A percentile compares a stretch with the other conserved stretches of the same genome.
These are phyloP conservation scores for Talaromyces pinophilus DNA, from an alignment of 2,329 filamentous ascomycete genomes.

Conservation along the genomic window DNA sequence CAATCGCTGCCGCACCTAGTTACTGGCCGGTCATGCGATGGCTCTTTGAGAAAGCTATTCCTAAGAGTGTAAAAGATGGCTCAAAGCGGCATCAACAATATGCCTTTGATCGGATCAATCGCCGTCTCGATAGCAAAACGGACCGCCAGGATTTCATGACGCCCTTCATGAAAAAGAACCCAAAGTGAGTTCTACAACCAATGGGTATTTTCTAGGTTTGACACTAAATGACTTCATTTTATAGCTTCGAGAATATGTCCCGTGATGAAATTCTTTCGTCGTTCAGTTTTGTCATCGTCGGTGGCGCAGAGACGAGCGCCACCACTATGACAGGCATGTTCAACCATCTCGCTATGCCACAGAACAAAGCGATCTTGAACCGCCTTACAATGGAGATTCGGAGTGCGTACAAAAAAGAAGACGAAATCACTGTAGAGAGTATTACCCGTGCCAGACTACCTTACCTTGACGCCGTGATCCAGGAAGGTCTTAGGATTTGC, in stretches of 20 bases:
- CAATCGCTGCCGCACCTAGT: slow-evolving; percentile 3
- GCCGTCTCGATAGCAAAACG: slow-evolving; percentile 6
- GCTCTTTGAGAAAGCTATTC: not conserved
- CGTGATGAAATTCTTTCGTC: slow-evolving; percentile 2
- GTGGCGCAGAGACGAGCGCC: not conserved
- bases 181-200: not conserved
- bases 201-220: too few relatives aligned
- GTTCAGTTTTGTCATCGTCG: slow-evolving; percentile 2
- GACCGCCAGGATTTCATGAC: slow-evolving; percentile 2
- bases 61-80: not conserved
- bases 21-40: not conserved
- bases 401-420: not conserved
- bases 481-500: not conserved
- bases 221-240: not conserved
- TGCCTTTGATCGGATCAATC: slow-evolving; percentile 3
- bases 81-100: slow-evolving; percentile 3
- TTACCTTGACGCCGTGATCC: not conserved
- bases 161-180: slow-evolving; percentile 4
- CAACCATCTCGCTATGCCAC: not conserved
- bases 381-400: not conserved
- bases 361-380: not conserved
- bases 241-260: slow-evolving; percentile 5
- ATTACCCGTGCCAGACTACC: not conserved
- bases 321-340: not conserved
- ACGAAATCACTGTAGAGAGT: not conserved